Base-by-base conservation (phyloP, 2,329 filamentous ascomycete species). In the Emergomyces africanus region DNA sequence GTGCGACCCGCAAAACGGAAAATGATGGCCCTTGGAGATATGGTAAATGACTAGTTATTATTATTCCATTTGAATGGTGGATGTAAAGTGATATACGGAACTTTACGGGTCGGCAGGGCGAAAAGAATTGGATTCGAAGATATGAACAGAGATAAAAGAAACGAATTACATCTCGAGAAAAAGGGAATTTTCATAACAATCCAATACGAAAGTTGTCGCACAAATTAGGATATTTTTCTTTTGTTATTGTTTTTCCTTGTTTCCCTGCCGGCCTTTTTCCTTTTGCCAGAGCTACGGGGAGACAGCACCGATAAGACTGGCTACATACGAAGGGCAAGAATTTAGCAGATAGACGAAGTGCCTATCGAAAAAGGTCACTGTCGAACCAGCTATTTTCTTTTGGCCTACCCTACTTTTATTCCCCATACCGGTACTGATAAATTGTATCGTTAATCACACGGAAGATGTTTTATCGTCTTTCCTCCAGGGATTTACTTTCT, bases 1-100 rank as follows among this genome's bases (percentile, higher is more conserved):
- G 23, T n/a, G 3, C 61, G 57, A 8, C 62, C 63, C 2, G 53
- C 59, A 35, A 64, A 63, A 48, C 57, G 62, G 9, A 46, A 54
- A 18, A 64, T 60, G 53, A 64, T 65, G 62, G 61, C 63, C 37
- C 55, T 64, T 9, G 61, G 61, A 20, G 62, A 64, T 42, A 64
- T 65, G 63, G 61, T 64, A 6, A 64, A 64, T 50, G 54, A 58
- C 58, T 64, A 58, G 48, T 54, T 56, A 42, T 23, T 4, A 28
- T 35, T 49, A 18, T 25, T 46, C 33, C 1, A 28, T 48, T 42
- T 33, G 5, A 39, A n/a, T 18, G 14, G 18, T 33, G 5, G 9
- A 50, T 25, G 10, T 18, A 9, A 49, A n/a, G 10, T 25, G 20
- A 25, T 46, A 9, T 46, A 12, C 20, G 30, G 30, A 30, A 30